phyloP scores from a whole-genome alignment of 2,329 filamentous ascomycete genomes.

The Colletotrichum falcatum region DNA sequence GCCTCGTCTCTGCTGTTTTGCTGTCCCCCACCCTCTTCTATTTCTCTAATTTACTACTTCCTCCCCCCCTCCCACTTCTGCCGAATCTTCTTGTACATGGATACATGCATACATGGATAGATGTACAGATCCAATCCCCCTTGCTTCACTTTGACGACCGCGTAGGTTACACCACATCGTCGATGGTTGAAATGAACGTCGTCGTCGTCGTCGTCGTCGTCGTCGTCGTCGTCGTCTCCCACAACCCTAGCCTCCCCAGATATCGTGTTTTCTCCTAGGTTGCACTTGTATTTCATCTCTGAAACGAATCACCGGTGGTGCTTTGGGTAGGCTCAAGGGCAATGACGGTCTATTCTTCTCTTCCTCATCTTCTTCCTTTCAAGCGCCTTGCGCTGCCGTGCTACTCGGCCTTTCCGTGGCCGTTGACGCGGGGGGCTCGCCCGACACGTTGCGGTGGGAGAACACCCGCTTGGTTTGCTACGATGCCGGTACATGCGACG shows the following conservation, averaged over 20 bases:
- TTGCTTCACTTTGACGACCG: neutral
- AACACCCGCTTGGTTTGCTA: neutral
- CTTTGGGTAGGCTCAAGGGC: neutral
- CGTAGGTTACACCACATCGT: neutral
- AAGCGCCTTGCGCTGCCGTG: neutral
- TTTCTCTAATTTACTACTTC: neutral
- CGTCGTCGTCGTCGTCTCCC: neutral
- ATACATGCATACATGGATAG: neutral
- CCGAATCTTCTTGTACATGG: neutral
- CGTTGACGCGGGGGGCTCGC: neutral
- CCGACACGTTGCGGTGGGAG: neutral
- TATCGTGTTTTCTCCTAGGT: neutral
- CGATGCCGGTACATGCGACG: neutral
- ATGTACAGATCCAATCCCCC: neutral
- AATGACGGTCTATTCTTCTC: neutral
- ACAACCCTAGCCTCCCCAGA: neutral
- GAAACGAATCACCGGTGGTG: neutral
- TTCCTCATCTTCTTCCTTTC: neutral
- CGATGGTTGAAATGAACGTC: neutral
- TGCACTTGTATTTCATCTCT: neutral
- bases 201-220: neutral
- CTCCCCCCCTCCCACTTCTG: neutral
- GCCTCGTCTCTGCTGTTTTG: neutral
- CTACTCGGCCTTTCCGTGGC: neutral
- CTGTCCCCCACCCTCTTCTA: no score